Evolutionary conservation across 139 green algal genomes (phyloP), one percentile per base, ranked within the genome.

Genomic region (Volvox reticuliferus): DNA sequence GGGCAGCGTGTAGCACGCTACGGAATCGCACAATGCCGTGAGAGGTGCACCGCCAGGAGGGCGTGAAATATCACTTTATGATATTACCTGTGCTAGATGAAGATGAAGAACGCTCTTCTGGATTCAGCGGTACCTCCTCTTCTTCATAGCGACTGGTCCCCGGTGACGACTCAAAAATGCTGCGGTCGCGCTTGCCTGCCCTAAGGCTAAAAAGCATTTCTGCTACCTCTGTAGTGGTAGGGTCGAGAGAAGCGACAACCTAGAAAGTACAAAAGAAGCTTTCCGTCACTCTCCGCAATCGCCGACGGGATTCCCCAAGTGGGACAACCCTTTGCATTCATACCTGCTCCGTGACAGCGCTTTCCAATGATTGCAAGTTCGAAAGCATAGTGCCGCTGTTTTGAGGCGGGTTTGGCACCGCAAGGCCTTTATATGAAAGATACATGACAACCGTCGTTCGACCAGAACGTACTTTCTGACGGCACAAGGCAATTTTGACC

Each of bases 181-280:
- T 76, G 19, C 81, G 81, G 63, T 36, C 14, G 13, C 63, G 63
- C 82, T 88, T 78, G 32, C 82, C 63, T 50, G 61, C 82, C 17
- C n/a, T 88, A 16, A 88, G 63, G 82, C 35, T 79, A 67, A 79
- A 88, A 5, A 88, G 65, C 82, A 88, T 67, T 32, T 78, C 82
- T 26, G 82, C 82, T 16, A 33, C 82, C 22, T 88, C 82, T 28
- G 32, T 55, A 32, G 82, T 67, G 19, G 24, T 86, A 13, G 80
- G 55, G n/a, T 86, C 80, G 21, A 81, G 75, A 28, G 32, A 24
- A 26, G 32, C 30, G 30, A 81, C 75, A 1, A 81, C 33, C 75
- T 81, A 30, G 12, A 55, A 24, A 19, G 75, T 3, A 17, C 20
- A 5, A 17, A 30, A 30, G 32, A 2, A 9, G 71, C 26, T 79